Percentiles rank a stretch among this genome's conserved stretches.
phyloP scores from a whole-genome alignment of 305 asterid genomes.

The Andrographis paniculata region DNA sequence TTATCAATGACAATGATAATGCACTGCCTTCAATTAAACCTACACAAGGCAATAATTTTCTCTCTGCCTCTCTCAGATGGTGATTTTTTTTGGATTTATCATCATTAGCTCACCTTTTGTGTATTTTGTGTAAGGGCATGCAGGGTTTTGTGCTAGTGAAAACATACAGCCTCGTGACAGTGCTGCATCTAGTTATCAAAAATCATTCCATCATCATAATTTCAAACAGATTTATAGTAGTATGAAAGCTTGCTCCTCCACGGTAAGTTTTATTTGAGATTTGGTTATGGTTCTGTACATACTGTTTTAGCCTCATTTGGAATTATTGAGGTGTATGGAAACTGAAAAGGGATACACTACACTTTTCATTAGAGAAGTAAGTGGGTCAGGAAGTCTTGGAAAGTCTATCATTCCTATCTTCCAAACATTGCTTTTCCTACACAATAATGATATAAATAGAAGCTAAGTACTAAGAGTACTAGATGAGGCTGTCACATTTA shows the following conservation, averaged over 20 bases:
- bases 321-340: no score
- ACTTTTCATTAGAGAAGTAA: no score
- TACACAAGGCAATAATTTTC: slow-evolving; percentile 20
- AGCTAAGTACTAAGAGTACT: no score
- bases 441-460: no score
- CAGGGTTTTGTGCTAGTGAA: slow-evolving; percentile 26
- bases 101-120: slow-evolving; percentile 16
- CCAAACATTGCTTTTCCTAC: no score
- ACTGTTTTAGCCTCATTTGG: neutral
- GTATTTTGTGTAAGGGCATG: slow-evolving; percentile 33
- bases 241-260: slow-evolving; percentile 50
- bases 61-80: slow-evolving; percentile 1
- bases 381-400: neutral
- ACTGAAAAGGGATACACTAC: no score
- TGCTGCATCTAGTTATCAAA: slow-evolving; percentile 25
- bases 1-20: slow-evolving; percentile 21
- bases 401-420: no score
- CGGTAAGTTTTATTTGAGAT: slow-evolving; percentile 39
- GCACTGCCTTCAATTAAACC: slow-evolving; percentile 18
- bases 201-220: slow-evolving; percentile 22
- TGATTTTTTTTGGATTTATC: slow-evolving; percentile 9
- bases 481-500: no score
- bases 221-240: slow-evolving; percentile 29
- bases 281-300: slow-evolving; percentile 12
- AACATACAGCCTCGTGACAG: slow-evolving; percentile 25